Evolutionary conservation across 164 flowering plant species (phyloP).

Genomic region (Euptelea pleiosperma): DNA sequence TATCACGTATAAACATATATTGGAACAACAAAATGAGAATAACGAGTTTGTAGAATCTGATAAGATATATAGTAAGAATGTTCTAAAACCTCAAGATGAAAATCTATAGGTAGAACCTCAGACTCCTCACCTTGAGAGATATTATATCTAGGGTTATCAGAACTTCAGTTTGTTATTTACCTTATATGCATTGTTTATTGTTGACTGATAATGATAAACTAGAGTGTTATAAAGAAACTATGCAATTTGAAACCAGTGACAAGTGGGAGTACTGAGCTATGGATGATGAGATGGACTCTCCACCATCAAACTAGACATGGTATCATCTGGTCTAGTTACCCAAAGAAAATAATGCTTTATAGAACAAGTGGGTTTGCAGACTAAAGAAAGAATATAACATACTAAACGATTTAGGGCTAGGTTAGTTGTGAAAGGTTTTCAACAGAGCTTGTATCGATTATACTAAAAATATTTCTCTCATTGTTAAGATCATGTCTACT

Average conservation of each 20-base stretch:
- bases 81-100: no score
- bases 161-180: neutral
- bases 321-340: neutral
- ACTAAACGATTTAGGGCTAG: neutral
- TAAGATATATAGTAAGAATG: no score
- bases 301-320: neutral
- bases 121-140: no score
- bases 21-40: no score
- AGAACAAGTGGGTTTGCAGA: neutral
- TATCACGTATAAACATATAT: no score
- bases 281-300: constrained; percentile 1
- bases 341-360: neutral
- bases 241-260: neutral
- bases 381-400: neutral
- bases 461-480: neutral
- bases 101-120: no score
- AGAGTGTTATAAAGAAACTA: neutral
- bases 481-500: neutral
- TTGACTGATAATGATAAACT: neutral
- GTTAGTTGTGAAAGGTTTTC: neutral
- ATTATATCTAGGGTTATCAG: neutral
- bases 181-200: constrained; percentile 4
- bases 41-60: no score
- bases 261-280: constrained; percentile 5
- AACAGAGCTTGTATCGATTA: neutral